phyloP scores from a whole-genome alignment of 2,329 filamentous ascomycete species.

The Karstenula rhodostoma region DNA sequence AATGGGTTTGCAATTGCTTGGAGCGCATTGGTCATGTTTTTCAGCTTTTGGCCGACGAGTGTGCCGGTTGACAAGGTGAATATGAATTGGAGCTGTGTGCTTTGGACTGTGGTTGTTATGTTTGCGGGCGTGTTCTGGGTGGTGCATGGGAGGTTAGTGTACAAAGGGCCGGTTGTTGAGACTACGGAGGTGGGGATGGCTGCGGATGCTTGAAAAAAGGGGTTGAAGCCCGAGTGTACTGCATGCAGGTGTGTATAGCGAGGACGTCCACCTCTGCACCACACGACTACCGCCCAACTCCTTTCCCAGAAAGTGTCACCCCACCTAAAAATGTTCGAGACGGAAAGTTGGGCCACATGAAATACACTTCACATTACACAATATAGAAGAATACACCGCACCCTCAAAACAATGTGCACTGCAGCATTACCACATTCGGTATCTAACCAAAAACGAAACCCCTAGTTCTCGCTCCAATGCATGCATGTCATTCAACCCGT shows the following conservation, averaged over 20 bases:
- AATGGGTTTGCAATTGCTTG: conserved; percentile 2
- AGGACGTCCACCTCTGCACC: too few species aligned
- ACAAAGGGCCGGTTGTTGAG: conserved; percentile 27
- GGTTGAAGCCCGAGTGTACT: too few species aligned
- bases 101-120: conserved; percentile 25
- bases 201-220: not conserved
- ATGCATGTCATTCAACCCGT: not conserved
- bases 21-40: conserved; percentile 5
- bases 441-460: not conserved
- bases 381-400: too few species aligned
- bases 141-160: conserved; percentile 25
- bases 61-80: not conserved
- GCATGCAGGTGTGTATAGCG: too few species aligned
- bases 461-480: not conserved
- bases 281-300: too few species aligned
- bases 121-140: conserved; percentile 29
- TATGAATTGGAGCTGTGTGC: conserved; percentile 19
- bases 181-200: not conserved
- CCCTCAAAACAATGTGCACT: not conserved
- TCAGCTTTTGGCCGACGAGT: conserved; percentile 8
- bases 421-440: not conserved
- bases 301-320: too few species aligned
- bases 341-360: too few species aligned
- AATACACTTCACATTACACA: too few species aligned
- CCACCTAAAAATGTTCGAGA: too few species aligned